Base-by-base conservation (phyloP, 192 early-diverging fungal species). In the Podila horticola region DNA sequence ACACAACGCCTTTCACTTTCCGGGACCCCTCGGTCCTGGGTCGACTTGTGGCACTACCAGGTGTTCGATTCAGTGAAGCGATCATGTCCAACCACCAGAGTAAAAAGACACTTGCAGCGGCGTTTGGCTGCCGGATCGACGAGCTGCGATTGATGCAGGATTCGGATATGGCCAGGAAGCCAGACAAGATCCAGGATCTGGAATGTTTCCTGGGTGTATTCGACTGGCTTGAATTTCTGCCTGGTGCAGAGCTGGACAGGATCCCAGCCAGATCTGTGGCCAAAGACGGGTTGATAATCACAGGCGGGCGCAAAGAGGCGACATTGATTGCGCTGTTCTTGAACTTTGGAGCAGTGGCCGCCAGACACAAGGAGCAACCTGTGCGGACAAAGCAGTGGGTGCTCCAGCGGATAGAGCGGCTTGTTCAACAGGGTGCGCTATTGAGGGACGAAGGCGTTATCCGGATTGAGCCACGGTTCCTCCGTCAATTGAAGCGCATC, bases 221-320 rank as follows among this genome's bases (percentile, higher is more conserved):
- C 36, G 77, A 81, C n/a, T 81, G 77, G 77, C 77, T 81, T 34
- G 77, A 81, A 31, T 81, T 81, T 19, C 29, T 81, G 36, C 77
- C 77, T 55, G 77, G 71, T 41, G 70, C 71, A 48, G 66, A 81
- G 52, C 36, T 73, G 41, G 71, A 73, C 29, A 55, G 6, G 52
- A 55, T 26, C n/a, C 20, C 24, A 22, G 41, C 41, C 12, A 12
- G 41, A 45, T 45, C 52, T 26, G 52, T 55, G 9, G 71, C 22
- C 13, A 24, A 9, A 51, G 31, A 20, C 15, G 13, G 22, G 15
- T n/a, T 36, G 41, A 24, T 38, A 17, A 20, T 17, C 17, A 12
- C 22, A 28, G 67, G 62, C 30, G 71, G 77, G 45, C 70, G 77
- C 4, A 73, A 73, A 19, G 62, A 69, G 19, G 36, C 59, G 22